Evolutionary conservation across 805 yeast genomes (phyloP), one percentile per base, ranked within the genome.

Genomic region (Priceomyces carsonii): DNA sequence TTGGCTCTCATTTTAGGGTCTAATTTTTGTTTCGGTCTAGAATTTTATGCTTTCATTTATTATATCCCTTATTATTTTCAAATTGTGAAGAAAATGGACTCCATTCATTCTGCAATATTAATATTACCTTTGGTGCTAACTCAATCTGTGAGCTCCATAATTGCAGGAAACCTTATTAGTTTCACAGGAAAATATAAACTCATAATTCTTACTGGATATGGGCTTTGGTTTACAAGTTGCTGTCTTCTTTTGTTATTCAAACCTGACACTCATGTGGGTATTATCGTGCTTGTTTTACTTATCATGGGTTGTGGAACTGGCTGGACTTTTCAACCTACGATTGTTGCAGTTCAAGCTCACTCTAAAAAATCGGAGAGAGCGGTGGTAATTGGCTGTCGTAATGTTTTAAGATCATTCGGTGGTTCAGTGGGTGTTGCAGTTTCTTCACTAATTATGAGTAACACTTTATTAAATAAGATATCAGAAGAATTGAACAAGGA

Each of bases 361-460:
- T 44, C 64, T 10, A 55, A 44, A 17, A 59, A 55, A 35, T 39
- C 63, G 0, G 65, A 61, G 26, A 41, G 66, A 33, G 64, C 66
- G 0, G 66, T 61, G 18, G 66, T 61, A 2, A 60, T 61, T 20
- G 41, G 58, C 24, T 44, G 63, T 10, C 39, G 67, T 38, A 61
- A 61, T 39, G 64, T 61, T 8, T 40, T 61, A 27, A 41, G 67
- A 33, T 53, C 62, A 5, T 53, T 61, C 34, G 67, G 67, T 7
- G 66, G 66, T 26, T 60, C 65, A 1, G 57, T 77, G 18, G 84
- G 85, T 0, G 59, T 78, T 23, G 81, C 83, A 1, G 54, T 73
- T 7, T 51, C 62, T 16, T 63, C 73, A 1, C 53, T 64, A 10
- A 62, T 64, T 20, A 55, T 66, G 14, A 56, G 67, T 36, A 69